These are phyloP conservation scores for Malassezia pachydermatis DNA, from an alignment of 1,284 basidiomycete species.

Conservation along the genomic window DNA sequence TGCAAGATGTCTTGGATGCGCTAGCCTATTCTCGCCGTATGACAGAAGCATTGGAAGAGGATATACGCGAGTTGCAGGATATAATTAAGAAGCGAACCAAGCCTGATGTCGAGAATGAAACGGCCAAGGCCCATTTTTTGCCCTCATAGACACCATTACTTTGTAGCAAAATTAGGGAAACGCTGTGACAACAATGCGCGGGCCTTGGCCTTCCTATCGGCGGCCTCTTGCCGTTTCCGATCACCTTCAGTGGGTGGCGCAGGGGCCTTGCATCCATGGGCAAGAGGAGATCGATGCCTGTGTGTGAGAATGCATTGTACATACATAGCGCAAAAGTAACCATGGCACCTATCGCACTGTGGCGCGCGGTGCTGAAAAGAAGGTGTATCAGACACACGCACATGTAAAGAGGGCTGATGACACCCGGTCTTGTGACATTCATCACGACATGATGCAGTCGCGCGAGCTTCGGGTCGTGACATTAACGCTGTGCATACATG, in stretches of 20 bases:
- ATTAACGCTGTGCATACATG: constrained; percentile 3
- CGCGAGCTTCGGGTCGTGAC: neutral
- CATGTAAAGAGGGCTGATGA: neutral
- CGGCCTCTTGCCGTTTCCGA: neutral
- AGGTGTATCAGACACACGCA: neutral
- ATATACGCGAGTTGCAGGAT: constrained; percentile 5
- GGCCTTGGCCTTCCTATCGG: constrained; percentile 2
- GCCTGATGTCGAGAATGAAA: neutral
- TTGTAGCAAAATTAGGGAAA: neutral
- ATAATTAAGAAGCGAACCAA: constrained; percentile 3
- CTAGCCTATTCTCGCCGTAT: constrained; percentile 22
- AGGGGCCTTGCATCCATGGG: constrained; percentile 12
- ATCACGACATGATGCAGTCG: neutral
- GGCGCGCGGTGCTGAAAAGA: constrained; percentile 6
- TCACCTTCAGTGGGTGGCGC: constrained; percentile 4
- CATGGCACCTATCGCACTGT: constrained; percentile 10
- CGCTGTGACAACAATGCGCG: constrained; percentile 3
- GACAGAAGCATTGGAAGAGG: constrained; percentile 9
- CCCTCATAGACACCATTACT: no score
- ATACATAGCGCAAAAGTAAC: constrained; percentile 12
- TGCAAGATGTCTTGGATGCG: constrained; percentile 18
- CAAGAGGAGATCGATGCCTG: neutral
- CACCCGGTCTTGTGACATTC: constrained; percentile 7
- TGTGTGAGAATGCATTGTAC: no score
- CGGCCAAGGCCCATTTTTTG: no score